Evolutionary conservation across 2,329 filamentous ascomycete genomes (phyloP).

Genomic region (Ophiostoma populinum): DNA sequence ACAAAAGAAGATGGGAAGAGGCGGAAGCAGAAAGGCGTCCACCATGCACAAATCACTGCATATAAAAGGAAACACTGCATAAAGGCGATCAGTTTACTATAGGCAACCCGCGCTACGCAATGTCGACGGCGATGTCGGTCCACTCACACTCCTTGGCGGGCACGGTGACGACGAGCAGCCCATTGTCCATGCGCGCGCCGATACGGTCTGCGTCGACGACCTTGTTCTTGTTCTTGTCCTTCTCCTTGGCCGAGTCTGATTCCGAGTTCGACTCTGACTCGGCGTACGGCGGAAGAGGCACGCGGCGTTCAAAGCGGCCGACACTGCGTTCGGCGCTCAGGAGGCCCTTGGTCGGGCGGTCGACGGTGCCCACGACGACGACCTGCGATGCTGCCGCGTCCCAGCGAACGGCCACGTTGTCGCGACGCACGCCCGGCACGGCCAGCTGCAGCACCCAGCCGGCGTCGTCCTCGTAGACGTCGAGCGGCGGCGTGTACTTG

Average conservation of each 20-base stretch:
- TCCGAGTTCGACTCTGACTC: background rate
- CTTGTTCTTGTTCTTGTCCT: conserved; percentile 23
- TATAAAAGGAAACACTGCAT: no score
- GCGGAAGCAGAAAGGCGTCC: no score
- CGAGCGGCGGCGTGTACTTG: conserved; percentile 47
- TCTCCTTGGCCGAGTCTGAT: conserved; percentile 22
- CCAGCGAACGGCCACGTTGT: conserved; percentile 55
- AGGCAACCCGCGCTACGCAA: no score
- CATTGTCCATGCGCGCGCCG: conserved; percentile 61
- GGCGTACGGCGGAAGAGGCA: conserved; percentile 37
- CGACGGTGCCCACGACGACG: conserved; percentile 52
- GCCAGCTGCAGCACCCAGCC: conserved; percentile 53
- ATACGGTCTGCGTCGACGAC: conserved; percentile 51
- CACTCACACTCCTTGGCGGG: conserved; percentile 47
- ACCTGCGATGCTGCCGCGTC: conserved; percentile 49
- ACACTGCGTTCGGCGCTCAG: conserved; percentile 50
- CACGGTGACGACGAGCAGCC: conserved; percentile 58
- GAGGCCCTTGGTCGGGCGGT: conserved; percentile 48
- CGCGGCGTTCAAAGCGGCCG: conserved; percentile 55
- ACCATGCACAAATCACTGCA: no score
- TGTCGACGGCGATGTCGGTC: conserved; percentile 45
- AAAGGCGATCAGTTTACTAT: no score
- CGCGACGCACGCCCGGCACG: conserved; percentile 62
- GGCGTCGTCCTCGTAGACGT: conserved; percentile 40
- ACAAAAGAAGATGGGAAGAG: no score